Base-by-base conservation (phyloP, 2,329 filamentous ascomycete species). In the Arthrobotrys conoides region DNA sequence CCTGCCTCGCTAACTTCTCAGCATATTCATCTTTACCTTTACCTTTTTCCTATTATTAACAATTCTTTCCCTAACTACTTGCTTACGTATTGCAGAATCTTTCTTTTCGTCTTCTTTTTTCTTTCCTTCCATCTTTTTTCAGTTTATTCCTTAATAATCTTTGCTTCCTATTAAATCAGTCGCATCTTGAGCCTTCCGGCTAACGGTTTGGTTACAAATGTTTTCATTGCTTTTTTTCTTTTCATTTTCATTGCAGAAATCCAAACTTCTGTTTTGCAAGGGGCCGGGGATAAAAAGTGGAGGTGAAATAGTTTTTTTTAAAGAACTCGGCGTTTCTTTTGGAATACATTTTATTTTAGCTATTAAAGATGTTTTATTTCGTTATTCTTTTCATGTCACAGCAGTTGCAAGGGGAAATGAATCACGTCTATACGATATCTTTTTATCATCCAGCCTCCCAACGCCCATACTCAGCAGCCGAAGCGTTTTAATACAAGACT, bases 321-420 rank as follows among this genome's bases (percentile, higher is more conserved):
- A 33, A 61, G 69, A 65, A 48, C 33, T 22, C 44, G 69, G 69
- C 69, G 69, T 71, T 71, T 36, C 20, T 12, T 36, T 18, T 24
- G 49, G 22, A 33, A 33, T 33, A 38, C 5, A 5, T 41, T 9
- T 36, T 36, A 36, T 36, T 3, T 30, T 30, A 30, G 27, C 27
- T 30, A 41, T 48, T 48, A 18, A n/a, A n/a, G 44, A 48, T 48
- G 44, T 22, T 36, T 36, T 30, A 30, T 30, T 30, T 36, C 4
- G 33, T 36, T 36, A 8, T 36, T 10, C 9, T 36, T 36, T 9
- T 36, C 1, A 6, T 10, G 33, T 36, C 9, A 36, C 4, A 36
- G n/a, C 44, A n/a, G n/a, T n/a, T n/a, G n/a, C n/a, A 20, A 10
- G 2, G 44, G 51, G 51, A 20, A 33, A 55, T 36, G n/a, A 55